A percentile compares a stretch with the other conserved stretches of the same genome.
Conservation (phyloP, 805 yeast genomes). For the Clavispora asparagi region DNA sequence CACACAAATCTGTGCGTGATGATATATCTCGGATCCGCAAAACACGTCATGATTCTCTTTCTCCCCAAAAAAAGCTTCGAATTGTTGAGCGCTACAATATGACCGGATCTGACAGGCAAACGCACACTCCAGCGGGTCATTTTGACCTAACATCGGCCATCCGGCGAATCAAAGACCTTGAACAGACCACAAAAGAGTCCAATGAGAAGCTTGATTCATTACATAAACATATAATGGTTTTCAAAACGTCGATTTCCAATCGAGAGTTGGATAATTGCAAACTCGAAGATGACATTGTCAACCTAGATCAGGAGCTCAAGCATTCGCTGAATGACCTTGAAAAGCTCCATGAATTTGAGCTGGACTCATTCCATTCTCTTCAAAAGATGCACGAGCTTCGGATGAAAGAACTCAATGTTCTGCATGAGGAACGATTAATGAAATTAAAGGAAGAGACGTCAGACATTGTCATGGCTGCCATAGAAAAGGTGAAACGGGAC, state of each 20-base stretch:
- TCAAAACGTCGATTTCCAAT: conserved; percentile 34
- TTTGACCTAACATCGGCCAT: not conserved
- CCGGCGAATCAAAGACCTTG: not conserved
- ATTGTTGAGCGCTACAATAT: conserved; percentile 1
- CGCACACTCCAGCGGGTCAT: not conserved
- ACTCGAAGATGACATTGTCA: conserved; percentile 29
- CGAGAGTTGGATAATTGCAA: conserved; percentile 32
- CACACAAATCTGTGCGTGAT: not conserved
- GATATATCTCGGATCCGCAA: not conserved
- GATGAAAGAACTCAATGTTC: conserved; percentile 16
- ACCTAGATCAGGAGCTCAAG: conserved; percentile 33
- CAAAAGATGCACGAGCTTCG: conserved; percentile 16
- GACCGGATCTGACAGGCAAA: not conserved
- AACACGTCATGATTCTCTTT: not conserved
- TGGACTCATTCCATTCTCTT: conserved; percentile 14
- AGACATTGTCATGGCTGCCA: conserved; percentile 33
- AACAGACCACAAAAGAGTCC: not conserved
- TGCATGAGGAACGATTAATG: conserved; percentile 17
- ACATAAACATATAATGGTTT: conserved; percentile 16
- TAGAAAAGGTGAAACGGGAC: conserved; percentile 17
- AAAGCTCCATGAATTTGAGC: conserved; percentile 21
- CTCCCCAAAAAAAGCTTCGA: not conserved
- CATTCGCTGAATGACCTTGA: conserved; percentile 30
- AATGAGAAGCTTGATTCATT: not conserved
- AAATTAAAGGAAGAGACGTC: conserved; percentile 23